Evolutionary conservation across 2,329 filamentous ascomycete species (phyloP).

Genomic region (Sporothrix euskadiensis): DNA sequence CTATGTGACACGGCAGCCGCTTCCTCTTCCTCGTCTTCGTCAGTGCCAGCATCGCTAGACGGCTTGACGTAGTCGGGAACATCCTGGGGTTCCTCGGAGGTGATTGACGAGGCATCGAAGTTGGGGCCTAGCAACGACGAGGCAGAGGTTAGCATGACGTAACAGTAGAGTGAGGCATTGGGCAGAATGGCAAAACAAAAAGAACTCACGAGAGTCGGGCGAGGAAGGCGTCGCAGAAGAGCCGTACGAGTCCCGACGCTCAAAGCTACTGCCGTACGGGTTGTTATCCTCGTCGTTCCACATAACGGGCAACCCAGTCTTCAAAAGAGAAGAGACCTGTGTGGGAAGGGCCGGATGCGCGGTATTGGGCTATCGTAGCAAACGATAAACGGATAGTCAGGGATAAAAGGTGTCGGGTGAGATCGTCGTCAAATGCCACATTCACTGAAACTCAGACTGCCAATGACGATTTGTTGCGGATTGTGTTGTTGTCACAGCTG

Average conservation of each 20-base stretch:
- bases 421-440: constrained; percentile 2
- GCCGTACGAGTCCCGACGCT: constrained; percentile 76
- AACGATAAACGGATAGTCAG: background rate
- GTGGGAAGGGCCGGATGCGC: background rate
- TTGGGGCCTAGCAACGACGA: constrained; percentile 47
- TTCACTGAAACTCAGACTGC: background rate
- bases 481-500: background rate
- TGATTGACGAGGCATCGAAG: constrained; percentile 67
- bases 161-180: constrained; percentile 26
- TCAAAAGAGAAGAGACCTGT: background rate
- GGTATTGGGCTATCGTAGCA: background rate
- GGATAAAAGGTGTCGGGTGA: background rate
- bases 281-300: constrained; percentile 99
- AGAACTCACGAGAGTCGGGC: constrained; percentile 55
- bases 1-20: constrained; percentile 40
- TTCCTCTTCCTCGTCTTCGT: constrained; percentile 45
- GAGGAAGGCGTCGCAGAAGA: constrained; percentile 67
- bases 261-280: constrained; percentile 88
- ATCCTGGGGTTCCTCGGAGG: constrained; percentile 62
- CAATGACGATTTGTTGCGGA: background rate
- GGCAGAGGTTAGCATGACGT: background rate
- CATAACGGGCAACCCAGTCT: constrained; percentile 57
- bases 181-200: constrained; percentile 22
- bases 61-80: constrained; percentile 35
- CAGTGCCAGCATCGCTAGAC: constrained; percentile 47